Percentiles rank a stretch among this genome's conserved stretches.
Conservation (phyloP, 139 green algal genomes). For the Penium margaritaceum region DNA sequence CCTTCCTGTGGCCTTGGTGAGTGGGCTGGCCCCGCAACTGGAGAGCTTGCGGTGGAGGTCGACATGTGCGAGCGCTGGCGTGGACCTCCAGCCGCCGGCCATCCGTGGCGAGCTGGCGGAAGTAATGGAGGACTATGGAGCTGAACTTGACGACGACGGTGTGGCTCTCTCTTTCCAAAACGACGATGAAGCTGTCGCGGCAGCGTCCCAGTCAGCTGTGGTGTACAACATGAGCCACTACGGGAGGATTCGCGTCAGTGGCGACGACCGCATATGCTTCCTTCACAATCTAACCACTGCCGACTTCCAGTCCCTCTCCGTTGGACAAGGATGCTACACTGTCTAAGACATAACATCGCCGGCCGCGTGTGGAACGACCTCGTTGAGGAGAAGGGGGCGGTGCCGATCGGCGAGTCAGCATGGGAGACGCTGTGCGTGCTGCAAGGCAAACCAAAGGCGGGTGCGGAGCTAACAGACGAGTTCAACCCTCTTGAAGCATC, state of each 20-base stretch:
- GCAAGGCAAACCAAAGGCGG: slow-evolving; percentile 35
- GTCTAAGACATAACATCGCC: too few relatives aligned
- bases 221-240: slow-evolving; percentile 9
- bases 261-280: slow-evolving; percentile 32
- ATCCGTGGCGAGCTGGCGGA: too few relatives aligned
- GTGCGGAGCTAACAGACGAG: slow-evolving; percentile 39
- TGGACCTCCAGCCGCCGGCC: too few relatives aligned
- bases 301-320: slow-evolving; percentile 25
- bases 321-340: slow-evolving; percentile 44
- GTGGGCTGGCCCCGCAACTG: too few relatives aligned
- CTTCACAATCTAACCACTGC: slow-evolving; percentile 46
- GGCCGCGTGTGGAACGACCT: slow-evolving; percentile 14
- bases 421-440: slow-evolving; percentile 33
- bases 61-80: too few relatives aligned
- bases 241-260: neutral
- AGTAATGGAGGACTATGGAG: neutral
- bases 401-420: slow-evolving; percentile 27
- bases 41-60: too few relatives aligned
- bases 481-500: slow-evolving; percentile 47
- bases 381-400: slow-evolving; percentile 18
- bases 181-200: slow-evolving; percentile 12
- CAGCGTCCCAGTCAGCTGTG: neutral
- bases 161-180: slow-evolving; percentile 12
- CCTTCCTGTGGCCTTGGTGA: too few relatives aligned
- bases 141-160: slow-evolving; percentile 1